phyloP scores from a whole-genome alignment of 2,329 filamentous ascomycete species.

The Cercospora sojina region DNA sequence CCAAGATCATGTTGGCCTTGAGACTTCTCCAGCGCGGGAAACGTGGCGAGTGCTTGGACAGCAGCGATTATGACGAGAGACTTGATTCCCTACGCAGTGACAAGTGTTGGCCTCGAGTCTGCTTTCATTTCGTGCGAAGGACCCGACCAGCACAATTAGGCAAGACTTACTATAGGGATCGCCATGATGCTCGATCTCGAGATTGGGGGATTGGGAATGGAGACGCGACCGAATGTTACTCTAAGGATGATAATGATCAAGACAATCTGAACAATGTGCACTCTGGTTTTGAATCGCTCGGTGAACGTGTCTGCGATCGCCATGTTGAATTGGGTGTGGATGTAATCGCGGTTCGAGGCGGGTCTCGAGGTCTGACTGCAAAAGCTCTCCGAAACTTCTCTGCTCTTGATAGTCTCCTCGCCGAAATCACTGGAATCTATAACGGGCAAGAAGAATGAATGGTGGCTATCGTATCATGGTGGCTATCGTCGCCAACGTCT shows the following conservation, averaged over 20 bases:
- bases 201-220: conserved; percentile 21
- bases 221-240: conserved; percentile 20
- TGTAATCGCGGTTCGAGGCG: background rate
- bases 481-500: background rate
- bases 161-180: conserved; percentile 19
- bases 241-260: conserved; percentile 18
- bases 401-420: background rate
- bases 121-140: background rate
- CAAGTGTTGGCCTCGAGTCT: background rate
- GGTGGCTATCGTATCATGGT: background rate
- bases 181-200: conserved; percentile 23
- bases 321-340: background rate
- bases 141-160: background rate
- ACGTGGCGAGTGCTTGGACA: conserved; percentile 39
- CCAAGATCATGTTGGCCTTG: conserved; percentile 46
- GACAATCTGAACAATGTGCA: conserved; percentile 22
- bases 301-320: conserved; percentile 12
- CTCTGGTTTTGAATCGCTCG: conserved; percentile 18
- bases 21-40: conserved; percentile 42
- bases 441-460: background rate
- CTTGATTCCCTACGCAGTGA: conserved; percentile 34
- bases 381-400: background rate
- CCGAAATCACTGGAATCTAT: background rate
- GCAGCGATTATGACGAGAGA: conserved; percentile 44
- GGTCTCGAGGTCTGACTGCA: background rate